A percentile compares a stretch with the other conserved stretches of the same genome.
phyloP scores from a whole-genome alignment of 495 filamentous ascomycete species.

The Oidiodendron maius region DNA sequence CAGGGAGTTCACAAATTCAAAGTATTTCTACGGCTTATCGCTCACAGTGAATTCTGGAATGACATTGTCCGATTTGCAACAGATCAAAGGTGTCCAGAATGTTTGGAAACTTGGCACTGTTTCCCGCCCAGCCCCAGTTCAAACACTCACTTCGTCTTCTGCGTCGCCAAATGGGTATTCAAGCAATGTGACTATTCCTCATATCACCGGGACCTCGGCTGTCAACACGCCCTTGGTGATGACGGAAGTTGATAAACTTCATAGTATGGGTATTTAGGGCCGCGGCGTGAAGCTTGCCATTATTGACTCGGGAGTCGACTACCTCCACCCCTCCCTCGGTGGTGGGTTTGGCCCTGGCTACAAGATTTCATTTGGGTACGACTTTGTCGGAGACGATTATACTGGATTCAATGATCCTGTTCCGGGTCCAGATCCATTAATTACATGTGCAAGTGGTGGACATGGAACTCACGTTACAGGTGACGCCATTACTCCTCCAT shows the following conservation, averaged over 20 bases:
- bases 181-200: too few relatives aligned
- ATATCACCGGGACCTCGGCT: too few relatives aligned
- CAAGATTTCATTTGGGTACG: slow-evolving; percentile 35
- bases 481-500: slow-evolving; percentile 25
- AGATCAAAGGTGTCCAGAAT: too few relatives aligned
- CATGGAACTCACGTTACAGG: slow-evolving; percentile 38
- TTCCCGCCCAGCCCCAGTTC: too few relatives aligned
- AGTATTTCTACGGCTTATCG: too few relatives aligned
- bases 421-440: slow-evolving; percentile 15
- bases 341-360: slow-evolving; percentile 37
- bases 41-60: too few relatives aligned
- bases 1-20: too few relatives aligned
- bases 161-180: too few relatives aligned
- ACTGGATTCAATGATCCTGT: slow-evolving; percentile 6
- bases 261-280: slow-evolving; percentile 25
- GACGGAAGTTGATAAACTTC: slow-evolving; percentile 26
- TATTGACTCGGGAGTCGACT: slow-evolving; percentile 43
- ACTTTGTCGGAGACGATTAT: slow-evolving; percentile 28
- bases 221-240: too few relatives aligned
- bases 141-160: too few relatives aligned
- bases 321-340: slow-evolving; percentile 40
- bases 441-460: slow-evolving; percentile 28
- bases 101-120: too few relatives aligned
- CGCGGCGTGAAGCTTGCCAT: slow-evolving; percentile 28
- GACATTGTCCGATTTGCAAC: too few relatives aligned